Conservation (phyloP, 2,329 filamentous ascomycete genomes). For the Metarhizium robertsii region DNA sequence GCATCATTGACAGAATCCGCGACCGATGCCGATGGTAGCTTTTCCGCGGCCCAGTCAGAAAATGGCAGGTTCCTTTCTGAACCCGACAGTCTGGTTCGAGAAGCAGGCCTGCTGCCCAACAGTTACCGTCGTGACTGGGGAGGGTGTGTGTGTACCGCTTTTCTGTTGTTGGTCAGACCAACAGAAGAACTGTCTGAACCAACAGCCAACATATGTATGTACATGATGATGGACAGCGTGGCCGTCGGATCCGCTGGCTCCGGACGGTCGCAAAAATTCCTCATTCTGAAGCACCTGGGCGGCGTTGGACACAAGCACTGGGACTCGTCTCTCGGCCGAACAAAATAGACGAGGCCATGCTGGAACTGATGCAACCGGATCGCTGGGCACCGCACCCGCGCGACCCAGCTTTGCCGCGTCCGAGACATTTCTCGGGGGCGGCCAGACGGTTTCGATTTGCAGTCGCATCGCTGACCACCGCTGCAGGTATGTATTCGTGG, state of each 20-base stretch:
- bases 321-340: background rate
- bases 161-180: background rate
- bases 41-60: background rate
- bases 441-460: background rate
- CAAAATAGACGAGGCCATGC: background rate
- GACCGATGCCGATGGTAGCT: background rate
- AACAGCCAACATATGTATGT: background rate
- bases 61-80: conserved; percentile 4
- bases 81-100: conserved; percentile 9
- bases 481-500: background rate
- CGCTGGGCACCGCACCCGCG: background rate
- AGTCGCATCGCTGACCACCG: background rate
- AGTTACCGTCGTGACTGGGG: background rate
- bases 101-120: background rate
- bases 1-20: background rate
- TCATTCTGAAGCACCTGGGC: background rate
- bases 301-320: background rate
- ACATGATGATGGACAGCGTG: background rate
- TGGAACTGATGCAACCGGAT: background rate
- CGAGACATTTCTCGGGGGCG: background rate
- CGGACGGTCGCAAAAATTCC: background rate
- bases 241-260: background rate
- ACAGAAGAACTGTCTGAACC: background rate
- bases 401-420: background rate
- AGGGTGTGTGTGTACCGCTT: background rate